Base-by-base conservation (phyloP, 2,329 filamentous ascomycete genomes). In the Colletotrichum somersetense region DNA sequence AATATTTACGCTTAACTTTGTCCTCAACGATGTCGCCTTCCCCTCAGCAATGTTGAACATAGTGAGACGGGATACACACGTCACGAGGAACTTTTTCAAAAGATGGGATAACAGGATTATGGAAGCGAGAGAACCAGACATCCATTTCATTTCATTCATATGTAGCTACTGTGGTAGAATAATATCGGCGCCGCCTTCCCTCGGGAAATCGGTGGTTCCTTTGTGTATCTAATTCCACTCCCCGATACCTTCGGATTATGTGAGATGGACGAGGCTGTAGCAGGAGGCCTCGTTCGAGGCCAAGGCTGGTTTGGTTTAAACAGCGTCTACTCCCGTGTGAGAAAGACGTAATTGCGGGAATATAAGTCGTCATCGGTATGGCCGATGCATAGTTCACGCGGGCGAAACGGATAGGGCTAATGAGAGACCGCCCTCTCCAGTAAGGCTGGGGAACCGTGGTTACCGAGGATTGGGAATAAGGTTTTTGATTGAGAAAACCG, bases 141-240 rank as follows among this genome's bases (percentile, higher is more conserved):
- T 73, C 72, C 72, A 70, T 74, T 72, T 73, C 70, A 62, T 74
- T 66, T 73, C 72, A 70, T 66, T 74, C 70, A 66, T 74, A 57
- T 73, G 30, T 30, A 30, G 30, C 72, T 73, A 73, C 66, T 66
- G 5, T 48, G 20, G 72, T 68, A 70, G 67, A 67, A 26, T 30
- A 42, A 20, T 30, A 63, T 53, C 26, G 12, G 48, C 35, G 52
- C 62, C 42, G 58, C 58, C 26, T 56, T 46, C 59, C 26, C 56
- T 46, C 42, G 23, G 56, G 40, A 35, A 58, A 46, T 50, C 62
- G 30, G 57, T 62, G 44, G 35, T 58, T 61, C 58, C 48, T 30
- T 61, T 58, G 62, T 62, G 46, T 44, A 62, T 52, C 30, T 71
- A 26, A 61, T 38, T 57, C 50, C 46, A 56, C 50, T 30, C 12